A percentile compares a stretch with the other conserved stretches of the same genome.
Conservation (phyloP, 345 rosid genomes). For the Acer saccharum region DNA sequence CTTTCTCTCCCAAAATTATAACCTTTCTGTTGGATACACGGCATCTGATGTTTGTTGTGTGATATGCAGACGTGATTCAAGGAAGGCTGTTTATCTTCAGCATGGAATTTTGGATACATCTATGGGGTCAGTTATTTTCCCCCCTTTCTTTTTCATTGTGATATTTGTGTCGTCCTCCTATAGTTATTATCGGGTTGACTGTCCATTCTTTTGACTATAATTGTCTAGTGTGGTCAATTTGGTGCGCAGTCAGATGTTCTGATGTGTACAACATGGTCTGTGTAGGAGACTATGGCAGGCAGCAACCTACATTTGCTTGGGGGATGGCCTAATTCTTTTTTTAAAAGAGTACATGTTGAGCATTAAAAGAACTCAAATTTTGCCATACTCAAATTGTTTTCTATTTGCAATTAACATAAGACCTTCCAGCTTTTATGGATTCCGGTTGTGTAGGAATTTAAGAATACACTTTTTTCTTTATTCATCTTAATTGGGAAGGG, state of each 20-base stretch:
- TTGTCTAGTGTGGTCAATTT: background rate
- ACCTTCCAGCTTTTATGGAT: too few species aligned
- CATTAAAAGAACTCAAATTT: background rate
- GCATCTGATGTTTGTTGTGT: slow-evolving; percentile 29
- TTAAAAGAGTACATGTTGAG: background rate
- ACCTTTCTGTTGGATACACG: slow-evolving; percentile 18
- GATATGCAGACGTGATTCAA: slow-evolving; percentile 80
- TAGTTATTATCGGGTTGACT: background rate
- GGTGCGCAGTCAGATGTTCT: background rate
- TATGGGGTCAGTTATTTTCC: slow-evolving; percentile 72
- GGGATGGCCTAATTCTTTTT: background rate
- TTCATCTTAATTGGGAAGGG: too few species aligned
- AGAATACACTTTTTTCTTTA: too few species aligned
- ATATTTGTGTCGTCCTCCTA: background rate
- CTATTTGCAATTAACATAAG: too few species aligned
- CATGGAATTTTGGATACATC: slow-evolving; percentile 96
- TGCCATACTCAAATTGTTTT: too few species aligned
- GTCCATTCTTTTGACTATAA: background rate
- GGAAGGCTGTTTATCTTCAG: slow-evolving; percentile 86
- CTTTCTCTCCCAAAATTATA: slow-evolving; percentile 18
- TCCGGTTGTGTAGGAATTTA: too few species aligned
- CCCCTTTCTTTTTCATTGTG: background rate
- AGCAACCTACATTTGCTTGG: background rate
- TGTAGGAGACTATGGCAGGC: background rate
- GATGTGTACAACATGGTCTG: background rate